These are phyloP conservation scores for Didymella glomerata DNA, from an alignment of 2,329 filamentous ascomycete species.

Conservation along the genomic window DNA sequence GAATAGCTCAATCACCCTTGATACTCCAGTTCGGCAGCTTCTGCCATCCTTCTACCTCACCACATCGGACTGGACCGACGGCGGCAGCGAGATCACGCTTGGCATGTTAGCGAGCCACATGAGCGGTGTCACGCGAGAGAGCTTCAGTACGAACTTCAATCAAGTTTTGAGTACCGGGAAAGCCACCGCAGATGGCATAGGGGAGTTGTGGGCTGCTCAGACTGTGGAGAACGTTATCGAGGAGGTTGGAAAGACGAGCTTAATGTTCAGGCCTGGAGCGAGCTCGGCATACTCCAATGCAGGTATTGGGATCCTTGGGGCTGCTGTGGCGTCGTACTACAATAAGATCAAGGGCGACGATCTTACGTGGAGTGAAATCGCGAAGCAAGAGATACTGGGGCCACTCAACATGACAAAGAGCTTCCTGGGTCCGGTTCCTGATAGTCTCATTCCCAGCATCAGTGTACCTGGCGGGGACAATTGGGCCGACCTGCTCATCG, in stretches of 20 bases:
- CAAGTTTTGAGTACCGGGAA: constrained; percentile 36
- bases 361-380: constrained; percentile 36
- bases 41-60: constrained; percentile 38
- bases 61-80: constrained; percentile 40
- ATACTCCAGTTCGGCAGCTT: constrained; percentile 34
- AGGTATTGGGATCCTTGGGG: constrained; percentile 39
- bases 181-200: constrained; percentile 37
- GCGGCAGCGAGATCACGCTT: constrained; percentile 44
- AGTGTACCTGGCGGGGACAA: constrained; percentile 39
- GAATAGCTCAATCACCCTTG: constrained; percentile 19
- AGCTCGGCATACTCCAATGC: constrained; percentile 44
- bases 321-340: constrained; percentile 37
- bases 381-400: constrained; percentile 29
- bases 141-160: constrained; percentile 44
- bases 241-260: constrained; percentile 24
- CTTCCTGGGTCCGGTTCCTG: constrained; percentile 14
- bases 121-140: constrained; percentile 40
- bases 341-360: constrained; percentile 30
- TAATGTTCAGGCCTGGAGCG: constrained; percentile 46
- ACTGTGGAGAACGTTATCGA: constrained; percentile 33
- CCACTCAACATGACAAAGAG: constrained; percentile 30
- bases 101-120: constrained; percentile 47
- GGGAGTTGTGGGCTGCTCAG: constrained; percentile 36
- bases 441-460: constrained; percentile 26
- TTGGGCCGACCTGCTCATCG: constrained; percentile 40